phyloP scores from a whole-genome alignment of 2,329 filamentous ascomycete genomes.

The Talaromyces sp. region DNA sequence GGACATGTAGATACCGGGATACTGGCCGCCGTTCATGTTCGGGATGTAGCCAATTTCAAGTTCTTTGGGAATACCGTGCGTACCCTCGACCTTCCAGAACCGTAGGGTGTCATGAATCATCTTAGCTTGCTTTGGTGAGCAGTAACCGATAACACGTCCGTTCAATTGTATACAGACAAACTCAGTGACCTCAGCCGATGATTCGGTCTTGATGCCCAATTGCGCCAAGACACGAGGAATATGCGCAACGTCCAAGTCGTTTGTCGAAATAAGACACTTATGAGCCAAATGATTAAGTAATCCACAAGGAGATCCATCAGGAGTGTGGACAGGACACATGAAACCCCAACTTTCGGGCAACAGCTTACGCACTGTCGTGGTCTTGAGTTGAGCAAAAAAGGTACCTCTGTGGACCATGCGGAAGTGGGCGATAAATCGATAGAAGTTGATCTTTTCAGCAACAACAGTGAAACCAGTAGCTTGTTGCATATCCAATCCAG shows the following conservation, averaged over 20 bases:
- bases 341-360: conserved; percentile 98
- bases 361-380: conserved; percentile 91
- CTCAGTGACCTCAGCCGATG: conserved; percentile 75
- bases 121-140: conserved; percentile 75
- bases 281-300: conserved; percentile 92
- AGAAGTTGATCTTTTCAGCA: conserved; percentile 97
- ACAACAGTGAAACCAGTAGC: conserved; percentile 93
- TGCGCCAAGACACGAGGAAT: conserved; percentile 71
- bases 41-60: conserved; percentile 93
- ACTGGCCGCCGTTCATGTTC: conserved; percentile 84
- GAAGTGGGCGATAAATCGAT: conserved; percentile 98
- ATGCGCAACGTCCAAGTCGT: conserved; percentile 67
- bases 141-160: conserved; percentile 85
- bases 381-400: conserved; percentile 97
- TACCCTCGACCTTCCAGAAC: conserved; percentile 92
- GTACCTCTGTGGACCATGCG: conserved; percentile 98
- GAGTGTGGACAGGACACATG: conserved; percentile 93
- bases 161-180: conserved; percentile 88
- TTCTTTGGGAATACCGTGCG: conserved; percentile 72
- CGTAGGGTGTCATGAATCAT: conserved; percentile 81
- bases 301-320: conserved; percentile 92
- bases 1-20: conserved; percentile 92
- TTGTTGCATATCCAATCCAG: conserved; percentile 90
- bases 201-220: conserved; percentile 72
- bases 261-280: conserved; percentile 85